Base-by-base conservation (phyloP, 2,329 filamentous ascomycete species). In the Pseudophaeomoniella oleicola region DNA sequence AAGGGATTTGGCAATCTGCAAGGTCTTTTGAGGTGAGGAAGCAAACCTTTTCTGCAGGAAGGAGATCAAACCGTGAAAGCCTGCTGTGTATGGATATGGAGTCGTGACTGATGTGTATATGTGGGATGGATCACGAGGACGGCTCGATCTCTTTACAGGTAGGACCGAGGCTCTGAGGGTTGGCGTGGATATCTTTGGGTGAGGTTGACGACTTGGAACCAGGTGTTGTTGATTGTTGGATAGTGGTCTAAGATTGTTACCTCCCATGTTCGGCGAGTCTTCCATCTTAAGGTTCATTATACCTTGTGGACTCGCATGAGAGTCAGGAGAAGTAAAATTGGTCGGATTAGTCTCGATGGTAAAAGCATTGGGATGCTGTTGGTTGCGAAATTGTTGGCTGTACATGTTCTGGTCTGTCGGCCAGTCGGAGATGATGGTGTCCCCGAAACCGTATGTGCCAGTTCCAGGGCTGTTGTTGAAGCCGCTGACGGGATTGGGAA, bases 41-140 rank as follows among this genome's bases (percentile, higher is more conserved):
- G 40, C 30, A 49, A 93, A 87, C 14, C 86, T 81, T 35, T 75
- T 75, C 53, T 85, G 75, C 22, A 94, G 68, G 43, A 87, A 78
- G 5, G 77, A 77, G 31, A 86, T 85, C 43, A 96, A 72, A 44
- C 79, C 81, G 58, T 98, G 90, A 55, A 94, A 96, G 14, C 84
- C 85, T 31, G 75, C 74, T 1, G 87, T 86, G 52, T 96, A 96
- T 6, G 83, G 78, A 53, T 96, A 94, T 3, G 90, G 87, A 50
- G 90, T 80, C 42, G 81, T 86, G 50, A 98, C 85, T 30, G 75
- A 81, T 43, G 87, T 78, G 56, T 96, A 98, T 38, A 96, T 84
- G 34, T 75, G 72, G 0, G 84, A 87, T 4, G 87, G 81, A 51
- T 94, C 85, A 29, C 71, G 67, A 35, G 68, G 65, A 22, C 68